A percentile compares a stretch with the other conserved stretches of the same genome.
These are phyloP conservation scores for Cyamopsis tetragonoloba DNA, from an alignment of 306 rosid genomes.

Conservation along the genomic window DNA sequence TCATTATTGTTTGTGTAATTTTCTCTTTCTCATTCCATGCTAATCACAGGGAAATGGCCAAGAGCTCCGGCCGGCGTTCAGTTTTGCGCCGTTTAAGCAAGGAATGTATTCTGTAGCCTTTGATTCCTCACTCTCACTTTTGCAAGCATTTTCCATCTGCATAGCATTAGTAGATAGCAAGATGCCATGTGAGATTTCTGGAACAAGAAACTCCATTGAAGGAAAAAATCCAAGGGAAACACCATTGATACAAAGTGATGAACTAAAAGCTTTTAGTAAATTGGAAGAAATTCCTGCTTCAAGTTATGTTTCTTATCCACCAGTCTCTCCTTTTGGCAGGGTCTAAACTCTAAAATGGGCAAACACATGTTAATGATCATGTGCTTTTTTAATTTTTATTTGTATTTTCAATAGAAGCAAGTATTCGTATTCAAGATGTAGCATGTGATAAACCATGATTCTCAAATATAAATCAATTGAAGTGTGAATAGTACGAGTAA, in stretches of 20 bases:
- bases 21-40: too few species aligned
- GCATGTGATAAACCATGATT: slow-evolving; percentile 21
- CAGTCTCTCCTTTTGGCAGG: slow-evolving; percentile 29
- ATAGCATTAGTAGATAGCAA: slow-evolving; percentile 69
- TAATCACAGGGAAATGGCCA: slow-evolving; percentile 56
- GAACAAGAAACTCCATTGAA: slow-evolving; percentile 41
- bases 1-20: slow-evolving; percentile 14
- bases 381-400: neutral
- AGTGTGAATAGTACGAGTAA: slow-evolving; percentile 50
- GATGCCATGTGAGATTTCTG: slow-evolving; percentile 47
- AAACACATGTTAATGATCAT: too few species aligned
- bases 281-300: slow-evolving; percentile 29
- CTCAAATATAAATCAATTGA: slow-evolving; percentile 32
- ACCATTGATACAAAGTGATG: slow-evolving; percentile 34
- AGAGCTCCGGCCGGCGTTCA: slow-evolving; percentile 50
- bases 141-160: slow-evolving; percentile 93
- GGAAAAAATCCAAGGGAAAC: slow-evolving; percentile 37
- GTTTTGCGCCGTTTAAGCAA: slow-evolving; percentile 55
- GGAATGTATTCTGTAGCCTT: slow-evolving; percentile 77
- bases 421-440: slow-evolving; percentile 23
- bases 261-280: slow-evolving; percentile 28
- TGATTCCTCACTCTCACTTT: slow-evolving; percentile 57
- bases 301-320: slow-evolving; percentile 30
- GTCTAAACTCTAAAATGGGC: too few species aligned
- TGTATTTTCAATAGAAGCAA: slow-evolving; percentile 21